Base-by-base conservation (phyloP, 2,329 filamentous ascomycete species). In the Cadophora gregata region DNA sequence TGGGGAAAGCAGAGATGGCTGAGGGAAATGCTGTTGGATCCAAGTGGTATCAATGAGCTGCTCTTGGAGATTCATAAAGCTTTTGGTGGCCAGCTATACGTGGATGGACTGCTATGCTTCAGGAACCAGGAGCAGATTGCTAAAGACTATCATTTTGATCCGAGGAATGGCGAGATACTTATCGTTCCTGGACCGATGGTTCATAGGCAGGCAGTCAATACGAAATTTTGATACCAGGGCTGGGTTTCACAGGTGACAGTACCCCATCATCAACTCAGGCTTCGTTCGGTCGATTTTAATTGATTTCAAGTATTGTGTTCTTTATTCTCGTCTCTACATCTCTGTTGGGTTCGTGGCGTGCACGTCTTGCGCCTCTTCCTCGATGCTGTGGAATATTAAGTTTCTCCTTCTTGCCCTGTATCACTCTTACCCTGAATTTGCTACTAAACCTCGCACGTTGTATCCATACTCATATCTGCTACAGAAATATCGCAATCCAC, bases 1-100 rank as follows among this genome's bases (percentile, higher is more conserved):
- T 76, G 74, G 74, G 73, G 72, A 4, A 76, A 75, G 55, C 72
- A 74, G 60, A 72, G 69, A 19, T 76, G 74, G 74, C 59, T 75
- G 16, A 69, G 67, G 31, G 72, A 73, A 62, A 75, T 75, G 73
- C 62, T 76, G 60, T 59, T 75, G 45, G 74, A 75, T 69, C 64
- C 71, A 60, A 70, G 67, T 67, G 71, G 72, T 38, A 70, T 70
- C 42, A 61, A 70, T 10, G 61, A 63, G 19, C 38, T 75, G 19
- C 51, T 75, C 24, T 42, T 61, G 56, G 64, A 68, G 21, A 65
- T 76, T 12, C 70, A 74, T 58, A 31, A 56, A 9, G 61, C 56
- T 8, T 73, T 76, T 62, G 68, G 71, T 24, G 74, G 74, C 8
- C 55, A 71, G 29, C 59, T 76, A 19, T 74, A 66, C 50, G 65